These are phyloP conservation scores for Gynandropsis gynandra DNA, from an alignment of 345 rosid species.

Conservation along the genomic window DNA sequence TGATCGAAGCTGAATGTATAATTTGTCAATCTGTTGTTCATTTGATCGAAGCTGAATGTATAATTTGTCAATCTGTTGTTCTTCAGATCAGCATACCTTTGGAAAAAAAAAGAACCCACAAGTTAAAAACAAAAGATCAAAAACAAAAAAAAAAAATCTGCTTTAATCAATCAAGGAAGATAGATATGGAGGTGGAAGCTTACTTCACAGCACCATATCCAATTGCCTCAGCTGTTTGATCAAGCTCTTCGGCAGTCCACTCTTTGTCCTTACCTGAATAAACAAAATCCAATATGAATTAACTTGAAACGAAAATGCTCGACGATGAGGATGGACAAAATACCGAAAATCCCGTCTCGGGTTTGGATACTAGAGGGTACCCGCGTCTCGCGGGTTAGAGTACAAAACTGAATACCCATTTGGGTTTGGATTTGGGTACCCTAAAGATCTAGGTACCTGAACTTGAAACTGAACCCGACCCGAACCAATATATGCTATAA, in stretches of 20 bases:
- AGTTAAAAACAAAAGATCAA: background rate
- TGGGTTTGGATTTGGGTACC: no score
- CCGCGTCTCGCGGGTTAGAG: no score
- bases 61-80: conserved; percentile 74
- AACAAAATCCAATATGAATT: background rate
- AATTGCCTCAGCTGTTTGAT: conserved; percentile 73
- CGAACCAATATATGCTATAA: no score
- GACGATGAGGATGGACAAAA: no score
- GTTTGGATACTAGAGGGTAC: no score
- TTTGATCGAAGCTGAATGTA: conserved; percentile 74
- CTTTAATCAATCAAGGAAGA: no score
- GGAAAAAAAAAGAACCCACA: conserved; percentile 16
- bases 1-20: conserved; percentile 72
- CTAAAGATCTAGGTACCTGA: no score
- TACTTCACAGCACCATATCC: conserved; percentile 90
- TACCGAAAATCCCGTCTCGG: no score
- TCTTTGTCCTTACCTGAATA: conserved; percentile 58
- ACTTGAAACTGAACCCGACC: no score
- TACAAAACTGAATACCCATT: no score
- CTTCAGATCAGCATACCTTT: conserved; percentile 92
- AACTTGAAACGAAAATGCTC: conserved; percentile 12
- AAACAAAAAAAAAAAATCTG: no score
- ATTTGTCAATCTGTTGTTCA: conserved; percentile 71
- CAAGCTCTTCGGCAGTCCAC: conserved; percentile 69
- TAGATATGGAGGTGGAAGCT: conserved; percentile 17